These are phyloP conservation scores for Meyerozyma elateridarum DNA, from an alignment of 1,139 yeast species.

Conservation along the genomic window DNA sequence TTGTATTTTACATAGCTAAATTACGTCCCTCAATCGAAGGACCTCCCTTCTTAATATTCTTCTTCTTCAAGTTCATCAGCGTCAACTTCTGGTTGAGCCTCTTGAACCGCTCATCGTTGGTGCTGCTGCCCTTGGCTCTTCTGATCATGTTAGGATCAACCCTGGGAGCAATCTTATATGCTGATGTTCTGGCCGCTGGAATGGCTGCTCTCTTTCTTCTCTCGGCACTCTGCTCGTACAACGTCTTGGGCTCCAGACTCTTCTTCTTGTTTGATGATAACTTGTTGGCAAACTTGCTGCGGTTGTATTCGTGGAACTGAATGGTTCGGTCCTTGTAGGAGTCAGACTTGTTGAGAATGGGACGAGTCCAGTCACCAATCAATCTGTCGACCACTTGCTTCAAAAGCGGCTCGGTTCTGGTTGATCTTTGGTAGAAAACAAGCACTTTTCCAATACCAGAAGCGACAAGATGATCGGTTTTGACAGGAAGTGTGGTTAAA, in stretches of 20 bases:
- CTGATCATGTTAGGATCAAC: conserved; percentile 48
- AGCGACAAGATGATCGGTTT: conserved; percentile 91
- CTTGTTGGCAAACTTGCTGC: conserved; percentile 47
- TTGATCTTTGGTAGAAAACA: conserved; percentile 88
- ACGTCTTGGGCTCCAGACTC: conserved; percentile 45
- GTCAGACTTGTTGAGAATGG: conserved; percentile 93
- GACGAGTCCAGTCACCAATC: conserved; percentile 97
- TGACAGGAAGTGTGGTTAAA: conserved; percentile 76
- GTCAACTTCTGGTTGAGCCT: conserved; percentile 58
- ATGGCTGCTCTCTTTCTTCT: conserved; percentile 92
- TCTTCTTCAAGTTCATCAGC: conserved; percentile 39
- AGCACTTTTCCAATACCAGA: conserved; percentile 92
- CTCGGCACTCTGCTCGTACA: conserved; percentile 89
- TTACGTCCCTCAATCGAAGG: conserved; percentile 80
- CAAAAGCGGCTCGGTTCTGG: conserved; percentile 80
- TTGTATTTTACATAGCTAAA: conserved; percentile 33
- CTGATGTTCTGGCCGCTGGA: conserved; percentile 83
- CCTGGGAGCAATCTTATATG: conserved; percentile 86
- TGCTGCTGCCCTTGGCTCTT: conserved; percentile 45
- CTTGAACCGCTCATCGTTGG: conserved; percentile 74
- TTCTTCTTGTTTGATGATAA: conserved; percentile 34
- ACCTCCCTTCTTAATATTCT: conserved; percentile 56
- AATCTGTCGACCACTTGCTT: conserved; percentile 86
- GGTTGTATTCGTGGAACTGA: conserved; percentile 66
- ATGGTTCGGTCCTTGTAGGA: conserved; percentile 87